Evolutionary conservation across 2,329 filamentous ascomycete species (phyloP), one percentile per base, ranked within the genome.

Genomic region (Claviceps maximensis): DNA sequence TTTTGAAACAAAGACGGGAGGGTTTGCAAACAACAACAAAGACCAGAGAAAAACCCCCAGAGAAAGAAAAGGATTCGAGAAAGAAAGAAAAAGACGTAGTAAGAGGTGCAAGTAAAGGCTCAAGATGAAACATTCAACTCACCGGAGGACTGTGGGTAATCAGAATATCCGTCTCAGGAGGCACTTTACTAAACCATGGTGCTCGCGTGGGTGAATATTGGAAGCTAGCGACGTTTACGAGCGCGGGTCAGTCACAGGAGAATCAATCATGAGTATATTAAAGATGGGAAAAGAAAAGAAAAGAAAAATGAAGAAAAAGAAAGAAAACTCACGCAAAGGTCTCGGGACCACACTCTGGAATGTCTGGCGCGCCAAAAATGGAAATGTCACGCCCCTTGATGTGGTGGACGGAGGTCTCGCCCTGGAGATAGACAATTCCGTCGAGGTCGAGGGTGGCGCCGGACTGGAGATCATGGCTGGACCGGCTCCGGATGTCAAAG

Each of bases 131-230:
- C 6, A 12, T 3, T 4, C 8, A 21, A 33, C 69, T 57, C 69
- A 78, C 76, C 1, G 89, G 87, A 29, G 89, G 89, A 1, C 81
- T 82, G 63, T 95, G 89, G 1, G 89, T 94, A 47, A 95, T 70
- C 15, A 95, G 74, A 51, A 95, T 79, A 60, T 95, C 88, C 0
- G 82, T 84, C 59, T 86, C 80, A 1, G 72, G 67, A 0, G 89
- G 88, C 5, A 95, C 73, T 21, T 79, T 84, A 57, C 79, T 78
- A 3, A 76, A 74, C 87, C 88, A 95, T 1, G 85, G 84, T 60
- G 89, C 80, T 21, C 74, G 68, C 1, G 74, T 72, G 27, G 78
- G 69, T 6, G 75, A 71, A 63, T 95, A 93, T 64, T 91, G 87
- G 61, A 93, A 94, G 61, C 67, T 83, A 51, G 47, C 27, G 2